Evolutionary conservation across 1,139 yeast species (phyloP).

Genomic region (Saccharomycopsis crataegensis): DNA sequence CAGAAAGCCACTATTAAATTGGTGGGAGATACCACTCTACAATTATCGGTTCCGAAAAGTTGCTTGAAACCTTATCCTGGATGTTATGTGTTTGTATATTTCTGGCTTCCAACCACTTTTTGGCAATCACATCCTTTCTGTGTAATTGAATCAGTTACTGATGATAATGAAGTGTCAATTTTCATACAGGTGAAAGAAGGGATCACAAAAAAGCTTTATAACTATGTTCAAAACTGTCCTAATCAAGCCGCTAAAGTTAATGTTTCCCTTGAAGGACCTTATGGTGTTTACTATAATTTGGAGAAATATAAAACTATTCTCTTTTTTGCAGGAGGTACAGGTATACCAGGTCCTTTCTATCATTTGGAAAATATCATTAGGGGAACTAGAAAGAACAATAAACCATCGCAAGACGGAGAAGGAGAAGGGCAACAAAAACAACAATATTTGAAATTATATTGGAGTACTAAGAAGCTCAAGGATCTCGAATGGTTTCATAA

Average conservation of each 20-base stretch:
- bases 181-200: constrained; percentile 43
- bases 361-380: not conserved
- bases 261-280: constrained; percentile 57
- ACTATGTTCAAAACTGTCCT: constrained; percentile 4
- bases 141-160: constrained; percentile 31
- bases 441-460: constrained; percentile 1
- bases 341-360: constrained; percentile 12
- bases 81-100: constrained; percentile 31
- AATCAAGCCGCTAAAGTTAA: constrained; percentile 21
- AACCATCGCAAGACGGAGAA: not conserved
- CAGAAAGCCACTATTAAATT: constrained; percentile 25
- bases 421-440: not conserved
- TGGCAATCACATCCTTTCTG: constrained; percentile 77
- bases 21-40: not conserved
- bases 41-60: constrained; percentile 21
- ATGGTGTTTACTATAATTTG: constrained; percentile 34
- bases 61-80: constrained; percentile 24
- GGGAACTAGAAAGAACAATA: not conserved
- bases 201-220: constrained; percentile 32
- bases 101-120: constrained; percentile 28
- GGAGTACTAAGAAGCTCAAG: constrained; percentile 5
- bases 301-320: constrained; percentile 1
- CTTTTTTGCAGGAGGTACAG: constrained; percentile 14
- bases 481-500: constrained; percentile 3
- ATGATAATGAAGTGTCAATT: constrained; percentile 33